A percentile compares a stretch with the other conserved stretches of the same genome.
Evolutionary conservation across 306 rosid genomes (phyloP).

Genomic region (Ochetophila trinervis): DNA sequence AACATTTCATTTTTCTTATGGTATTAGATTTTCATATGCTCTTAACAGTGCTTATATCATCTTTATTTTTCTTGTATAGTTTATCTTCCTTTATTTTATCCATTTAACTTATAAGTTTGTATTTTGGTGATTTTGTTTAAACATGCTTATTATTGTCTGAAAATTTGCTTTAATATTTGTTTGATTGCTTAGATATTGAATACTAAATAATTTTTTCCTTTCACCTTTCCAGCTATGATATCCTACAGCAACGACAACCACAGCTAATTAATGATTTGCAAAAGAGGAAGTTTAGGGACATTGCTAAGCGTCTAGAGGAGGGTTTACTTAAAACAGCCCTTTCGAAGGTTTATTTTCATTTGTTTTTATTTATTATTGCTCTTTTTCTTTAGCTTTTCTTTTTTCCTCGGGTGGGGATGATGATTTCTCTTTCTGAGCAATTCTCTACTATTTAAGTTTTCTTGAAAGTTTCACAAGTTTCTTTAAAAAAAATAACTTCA

Average conservation of each 20-base stretch:
- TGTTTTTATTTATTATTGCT: slow-evolving; percentile 4
- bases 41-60: too few relatives aligned
- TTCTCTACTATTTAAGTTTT: background rate
- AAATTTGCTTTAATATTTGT: background rate
- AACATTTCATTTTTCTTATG: too few relatives aligned
- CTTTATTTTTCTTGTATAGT: too few relatives aligned
- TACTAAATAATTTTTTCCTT: slow-evolving; percentile 9
- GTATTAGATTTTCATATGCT: too few relatives aligned
- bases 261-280: slow-evolving; percentile 40
- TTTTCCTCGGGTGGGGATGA: background rate
- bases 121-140: background rate
- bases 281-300: slow-evolving; percentile 44
- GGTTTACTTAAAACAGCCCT: slow-evolving; percentile 55
- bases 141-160: background rate
- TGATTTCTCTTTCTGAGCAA: background rate
- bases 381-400: slow-evolving; percentile 3
- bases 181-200: slow-evolving; percentile 3
- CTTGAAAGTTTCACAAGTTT: background rate
- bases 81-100: too few relatives aligned
- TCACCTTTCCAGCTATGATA: slow-evolving; percentile 48
- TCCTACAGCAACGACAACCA: slow-evolving; percentile 40
- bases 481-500: background rate
- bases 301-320: slow-evolving; percentile 84
- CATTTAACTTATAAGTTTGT: background rate
- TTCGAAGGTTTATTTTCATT: slow-evolving; percentile 51